phyloP scores from a whole-genome alignment of 2,329 filamentous ascomycete genomes.

The Hymenoscyphus occultus region DNA sequence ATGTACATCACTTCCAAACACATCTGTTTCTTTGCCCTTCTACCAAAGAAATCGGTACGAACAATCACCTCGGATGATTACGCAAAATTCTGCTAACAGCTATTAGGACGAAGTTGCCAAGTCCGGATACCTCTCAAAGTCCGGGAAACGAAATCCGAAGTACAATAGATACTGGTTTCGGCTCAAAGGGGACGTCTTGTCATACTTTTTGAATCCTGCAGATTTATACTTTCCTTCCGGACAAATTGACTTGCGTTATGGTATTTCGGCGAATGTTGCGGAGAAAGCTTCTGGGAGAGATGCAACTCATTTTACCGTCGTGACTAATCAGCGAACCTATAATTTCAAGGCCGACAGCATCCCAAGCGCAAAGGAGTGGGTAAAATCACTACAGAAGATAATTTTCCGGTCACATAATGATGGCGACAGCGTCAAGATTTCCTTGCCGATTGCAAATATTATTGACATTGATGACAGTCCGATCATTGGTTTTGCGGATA shows the following conservation, averaged over 20 bases:
- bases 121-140: constrained; percentile 84
- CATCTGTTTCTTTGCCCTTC: constrained; percentile 94
- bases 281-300: constrained; percentile 74
- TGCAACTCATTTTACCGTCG: constrained; percentile 71
- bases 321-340: constrained; percentile 79
- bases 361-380: constrained; percentile 92
- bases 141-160: constrained; percentile 80
- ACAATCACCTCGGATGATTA: neutral
- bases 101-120: constrained; percentile 69
- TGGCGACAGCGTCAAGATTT: constrained; percentile 95
- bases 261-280: constrained; percentile 76
- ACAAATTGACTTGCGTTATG: constrained; percentile 88
- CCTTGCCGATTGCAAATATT: constrained; percentile 80
- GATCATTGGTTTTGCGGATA: constrained; percentile 88
- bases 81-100: constrained; percentile 30
- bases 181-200: constrained; percentile 85
- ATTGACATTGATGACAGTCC: constrained; percentile 90
- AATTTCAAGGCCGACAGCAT: constrained; percentile 86
- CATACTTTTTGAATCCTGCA: constrained; percentile 80
- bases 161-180: constrained; percentile 93
- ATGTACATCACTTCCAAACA: constrained; percentile 93
- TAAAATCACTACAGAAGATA: constrained; percentile 86
- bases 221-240: constrained; percentile 90
- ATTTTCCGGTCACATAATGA: constrained; percentile 96
- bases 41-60: constrained; percentile 85